phyloP scores from a whole-genome alignment of 1,139 yeast species.

The Debaryomyces subglobosus region DNA sequence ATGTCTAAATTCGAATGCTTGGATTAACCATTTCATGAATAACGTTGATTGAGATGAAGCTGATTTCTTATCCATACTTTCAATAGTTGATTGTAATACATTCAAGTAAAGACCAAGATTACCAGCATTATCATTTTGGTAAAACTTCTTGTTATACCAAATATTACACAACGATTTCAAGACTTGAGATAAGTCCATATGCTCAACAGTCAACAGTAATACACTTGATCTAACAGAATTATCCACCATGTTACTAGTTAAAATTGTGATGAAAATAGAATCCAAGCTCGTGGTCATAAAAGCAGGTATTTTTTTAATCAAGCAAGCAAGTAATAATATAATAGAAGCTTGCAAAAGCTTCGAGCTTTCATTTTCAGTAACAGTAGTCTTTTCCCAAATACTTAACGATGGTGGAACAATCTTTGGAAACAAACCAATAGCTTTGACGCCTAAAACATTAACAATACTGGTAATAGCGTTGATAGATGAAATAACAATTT shows the following conservation, averaged over 20 bases:
- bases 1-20: conserved; percentile 68
- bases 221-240: conserved; percentile 64
- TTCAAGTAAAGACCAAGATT: conserved; percentile 74
- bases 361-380: conserved; percentile 27
- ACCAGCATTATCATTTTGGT: conserved; percentile 45
- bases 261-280: conserved; percentile 59
- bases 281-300: conserved; percentile 74
- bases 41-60: conserved; percentile 71
- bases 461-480: conserved; percentile 72
- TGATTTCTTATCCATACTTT: conserved; percentile 68
- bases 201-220: conserved; percentile 64
- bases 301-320: conserved; percentile 83
- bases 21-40: conserved; percentile 71
- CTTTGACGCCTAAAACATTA: conserved; percentile 78
- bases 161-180: conserved; percentile 61
- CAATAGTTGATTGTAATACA: conserved; percentile 65
- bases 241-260: conserved; percentile 60
- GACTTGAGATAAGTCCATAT: conserved; percentile 67
- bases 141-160: conserved; percentile 52
- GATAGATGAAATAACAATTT: conserved; percentile 74
- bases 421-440: conserved; percentile 82
- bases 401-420: conserved; percentile 75
- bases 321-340: conserved; percentile 70
- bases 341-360: conserved; percentile 64
- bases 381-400: conserved; percentile 48